Conservation (phyloP, 2,329 filamentous ascomycete species). For the Hymenoscyphus fraxineus region DNA sequence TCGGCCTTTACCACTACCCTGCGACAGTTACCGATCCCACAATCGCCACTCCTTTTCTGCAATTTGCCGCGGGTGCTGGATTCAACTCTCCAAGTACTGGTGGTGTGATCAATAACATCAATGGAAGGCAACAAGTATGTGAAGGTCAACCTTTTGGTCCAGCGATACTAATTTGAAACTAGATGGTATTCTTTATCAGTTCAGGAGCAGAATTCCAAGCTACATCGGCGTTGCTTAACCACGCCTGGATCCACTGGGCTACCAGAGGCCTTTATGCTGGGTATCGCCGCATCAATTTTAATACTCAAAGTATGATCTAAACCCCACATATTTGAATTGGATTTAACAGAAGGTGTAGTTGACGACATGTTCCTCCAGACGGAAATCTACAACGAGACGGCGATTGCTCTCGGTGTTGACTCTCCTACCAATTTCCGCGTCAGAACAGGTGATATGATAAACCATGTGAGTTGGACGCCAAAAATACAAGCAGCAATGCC, state of each 20-base stretch:
- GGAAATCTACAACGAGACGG: conserved; percentile 40
- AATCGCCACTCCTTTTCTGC: conserved; percentile 51
- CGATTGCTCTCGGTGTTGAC: conserved; percentile 2
- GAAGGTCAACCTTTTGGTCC: background rate
- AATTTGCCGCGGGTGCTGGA: conserved; percentile 43
- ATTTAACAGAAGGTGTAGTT: conserved; percentile 33
- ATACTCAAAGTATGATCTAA: conserved; percentile 14
- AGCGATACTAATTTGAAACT: background rate
- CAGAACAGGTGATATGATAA: conserved; percentile 42
- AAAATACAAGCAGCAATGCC: conserved; percentile 42
- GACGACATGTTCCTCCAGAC: conserved; percentile 57
- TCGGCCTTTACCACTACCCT: conserved; percentile 56
- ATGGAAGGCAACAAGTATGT: conserved; percentile 47
- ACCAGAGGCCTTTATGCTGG: conserved; percentile 22
- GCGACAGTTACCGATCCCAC: conserved; percentile 50
- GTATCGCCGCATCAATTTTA: conserved; percentile 21
- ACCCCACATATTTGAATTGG: background rate
- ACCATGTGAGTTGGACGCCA: conserved; percentile 40
- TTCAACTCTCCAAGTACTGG: conserved; percentile 40
- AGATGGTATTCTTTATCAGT: conserved; percentile 55
- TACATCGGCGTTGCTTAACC: conserved; percentile 20
- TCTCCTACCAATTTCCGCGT: conserved; percentile 43
- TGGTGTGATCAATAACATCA: conserved; percentile 58
- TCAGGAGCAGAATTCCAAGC: conserved; percentile 42
- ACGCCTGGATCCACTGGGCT: conserved; percentile 23